A percentile compares a stretch with the other conserved stretches of the same genome.
phyloP scores from a whole-genome alignment of 495 filamentous ascomycete species.

The Penicillium macrosclerotiorum region DNA sequence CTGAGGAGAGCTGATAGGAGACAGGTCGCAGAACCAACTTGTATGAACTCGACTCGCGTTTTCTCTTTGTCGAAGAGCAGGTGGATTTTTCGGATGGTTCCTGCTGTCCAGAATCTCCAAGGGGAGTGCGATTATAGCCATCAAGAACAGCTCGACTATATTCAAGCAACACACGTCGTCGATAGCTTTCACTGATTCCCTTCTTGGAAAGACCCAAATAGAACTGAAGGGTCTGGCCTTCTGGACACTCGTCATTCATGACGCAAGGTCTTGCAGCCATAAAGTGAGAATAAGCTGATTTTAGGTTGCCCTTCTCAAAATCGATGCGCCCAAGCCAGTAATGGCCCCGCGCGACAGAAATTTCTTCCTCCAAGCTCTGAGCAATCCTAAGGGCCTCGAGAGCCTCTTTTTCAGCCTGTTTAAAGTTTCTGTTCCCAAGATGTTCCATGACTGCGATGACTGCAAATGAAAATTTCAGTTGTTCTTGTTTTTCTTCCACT shows the following conservation, averaged over 20 bases:
- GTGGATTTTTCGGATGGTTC: neutral
- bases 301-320: slow-evolving; percentile 1
- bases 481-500: neutral
- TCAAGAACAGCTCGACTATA: neutral
- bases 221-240: slow-evolving; percentile 3
- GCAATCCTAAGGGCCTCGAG: neutral
- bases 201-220: neutral
- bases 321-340: slow-evolving; percentile 15
- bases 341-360: slow-evolving; percentile 1
- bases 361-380: neutral
- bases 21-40: slow-evolving; percentile 3
- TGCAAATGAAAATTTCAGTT: neutral
- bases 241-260: neutral
- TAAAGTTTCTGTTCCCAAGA: neutral
- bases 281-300: slow-evolving; percentile 5
- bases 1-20: neutral
- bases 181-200: neutral
- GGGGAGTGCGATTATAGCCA: too few species aligned
- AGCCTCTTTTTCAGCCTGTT: neutral
- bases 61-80: slow-evolving; percentile 2
- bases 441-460: neutral
- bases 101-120: too few species aligned
- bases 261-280: slow-evolving; percentile 3
- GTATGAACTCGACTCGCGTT: neutral
- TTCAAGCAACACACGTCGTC: neutral